Evolutionary conservation across 1,284 basidiomycete genomes (phyloP), one percentile per base, ranked within the genome.

Genomic region (Cryptococcus neoformans): DNA sequence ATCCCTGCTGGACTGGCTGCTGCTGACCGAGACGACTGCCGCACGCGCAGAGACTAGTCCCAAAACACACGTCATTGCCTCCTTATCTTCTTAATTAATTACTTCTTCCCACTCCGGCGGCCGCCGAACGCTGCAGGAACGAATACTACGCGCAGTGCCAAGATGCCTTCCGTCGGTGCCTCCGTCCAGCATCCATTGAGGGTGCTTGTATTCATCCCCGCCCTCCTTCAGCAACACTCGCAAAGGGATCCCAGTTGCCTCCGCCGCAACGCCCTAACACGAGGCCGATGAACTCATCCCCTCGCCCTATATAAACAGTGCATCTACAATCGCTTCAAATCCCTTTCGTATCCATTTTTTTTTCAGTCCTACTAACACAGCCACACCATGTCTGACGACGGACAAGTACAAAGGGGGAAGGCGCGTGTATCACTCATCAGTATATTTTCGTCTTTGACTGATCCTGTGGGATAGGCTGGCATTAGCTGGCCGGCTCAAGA

Each of bases 401-500:
- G 37, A 4, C 42, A 51, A 21, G 21, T 21, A 21, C 21, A 21
- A 21, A 21, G 21, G 21, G 54, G 57, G 39, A 61, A 61, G 56
- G 56, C 58, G 34, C 41, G 53, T 35, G 0, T 16, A 37, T n/a
- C 34, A 14, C 45, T 53, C 34, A 6, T 42, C 39, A 17, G 5
- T 3, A 44, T 17, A 11, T 34, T 16, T 3, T 28, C 40, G 14
- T n/a, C 39, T 11, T 3, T 11, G 14, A 45, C 40, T 36, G 28
- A 44, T 21, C 4, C 21, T 21, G 38, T 44, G 16, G 41, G 3
- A 21, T 44, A 73, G 71, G 72, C 61, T 8, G 72, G 73, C 4
- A 66, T 75, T 41, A 69, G 67, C 54, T 75, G 73, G 73, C 72
- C 72, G 1, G 57, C 68, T 2, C 73, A 75, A 47, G 73, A 75